Conservation (phyloP, 169 alveolate species). For the Cryptosporidium muris region DNA sequence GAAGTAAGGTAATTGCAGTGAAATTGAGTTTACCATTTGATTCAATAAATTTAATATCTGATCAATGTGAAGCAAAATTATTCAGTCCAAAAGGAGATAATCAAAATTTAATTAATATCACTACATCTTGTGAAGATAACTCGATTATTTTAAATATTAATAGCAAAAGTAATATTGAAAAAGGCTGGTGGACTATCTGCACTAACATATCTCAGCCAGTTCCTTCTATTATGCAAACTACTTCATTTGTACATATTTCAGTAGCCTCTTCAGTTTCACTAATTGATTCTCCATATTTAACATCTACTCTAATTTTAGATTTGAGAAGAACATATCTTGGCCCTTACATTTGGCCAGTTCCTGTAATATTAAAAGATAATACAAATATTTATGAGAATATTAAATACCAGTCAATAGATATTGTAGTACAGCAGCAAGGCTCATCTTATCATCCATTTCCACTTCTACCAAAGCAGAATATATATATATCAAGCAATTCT, state of each 20-base stretch:
- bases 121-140: not conserved
- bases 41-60: conserved; percentile 8
- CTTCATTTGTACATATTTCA: conserved; percentile 11
- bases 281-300: conserved; percentile 29
- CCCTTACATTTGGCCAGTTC: conserved; percentile 32
- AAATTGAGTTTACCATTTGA: conserved; percentile 21
- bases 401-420: not conserved
- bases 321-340: conserved; percentile 37
- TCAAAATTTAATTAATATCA: not conserved
- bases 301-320: conserved; percentile 39
- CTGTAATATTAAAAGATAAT: conserved; percentile 7
- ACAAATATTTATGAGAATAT: conserved; percentile 2
- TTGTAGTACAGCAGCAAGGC: conserved; percentile 28
- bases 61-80: conserved; percentile 16
- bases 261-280: conserved; percentile 38
- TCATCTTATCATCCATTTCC: conserved; percentile 70
- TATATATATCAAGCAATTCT: conserved; percentile 33
- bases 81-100: not conserved
- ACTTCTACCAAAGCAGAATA: conserved; percentile 18
- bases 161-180: conserved; percentile 8
- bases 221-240: not conserved
- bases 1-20: conserved; percentile 39
- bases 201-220: conserved; percentile 29
- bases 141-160: conserved; percentile 2
- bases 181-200: conserved; percentile 66